Evolutionary conservation across 2,329 filamentous ascomycete species (phyloP).

Genomic region (Aspergillus piperis): DNA sequence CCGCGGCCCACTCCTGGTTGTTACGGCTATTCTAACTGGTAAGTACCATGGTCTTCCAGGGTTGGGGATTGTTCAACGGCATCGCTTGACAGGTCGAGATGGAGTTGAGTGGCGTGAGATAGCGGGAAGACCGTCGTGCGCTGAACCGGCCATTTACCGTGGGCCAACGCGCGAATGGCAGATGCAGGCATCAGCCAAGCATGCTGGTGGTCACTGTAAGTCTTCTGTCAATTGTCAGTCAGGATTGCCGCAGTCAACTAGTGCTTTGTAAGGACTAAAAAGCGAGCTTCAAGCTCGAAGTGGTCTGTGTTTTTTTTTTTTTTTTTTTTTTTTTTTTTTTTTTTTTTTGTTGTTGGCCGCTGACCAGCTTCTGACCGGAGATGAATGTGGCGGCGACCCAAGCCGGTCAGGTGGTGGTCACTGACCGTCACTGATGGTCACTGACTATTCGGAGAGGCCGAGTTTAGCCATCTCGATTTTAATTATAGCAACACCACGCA

Average conservation of each 20-base stretch:
- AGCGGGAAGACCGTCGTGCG: constrained; percentile 20
- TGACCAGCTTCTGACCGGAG: no score
- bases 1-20: constrained; percentile 8
- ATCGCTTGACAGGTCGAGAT: constrained; percentile 25
- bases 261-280: not conserved
- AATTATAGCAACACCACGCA: not conserved
- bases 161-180: constrained; percentile 10
- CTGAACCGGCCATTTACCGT: constrained; percentile 14
- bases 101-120: constrained; percentile 25
- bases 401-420: constrained; percentile 22
- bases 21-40: constrained; percentile 11
- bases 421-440: constrained; percentile 26
- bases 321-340: no score
- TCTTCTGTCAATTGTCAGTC: not conserved
- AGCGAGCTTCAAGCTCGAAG: constrained; percentile 12
- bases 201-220: not conserved
- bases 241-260: constrained; percentile 5
- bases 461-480: constrained; percentile 5
- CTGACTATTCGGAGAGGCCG: constrained; percentile 25
- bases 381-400: constrained; percentile 9
- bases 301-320: constrained; percentile 18
- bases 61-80: constrained; percentile 7
- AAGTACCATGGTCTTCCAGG: constrained; percentile 7
- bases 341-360: no score
- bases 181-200: constrained; percentile 16